Base-by-base conservation (phyloP, 2,329 filamentous ascomycete species). In the Colletotrichum sp. region DNA sequence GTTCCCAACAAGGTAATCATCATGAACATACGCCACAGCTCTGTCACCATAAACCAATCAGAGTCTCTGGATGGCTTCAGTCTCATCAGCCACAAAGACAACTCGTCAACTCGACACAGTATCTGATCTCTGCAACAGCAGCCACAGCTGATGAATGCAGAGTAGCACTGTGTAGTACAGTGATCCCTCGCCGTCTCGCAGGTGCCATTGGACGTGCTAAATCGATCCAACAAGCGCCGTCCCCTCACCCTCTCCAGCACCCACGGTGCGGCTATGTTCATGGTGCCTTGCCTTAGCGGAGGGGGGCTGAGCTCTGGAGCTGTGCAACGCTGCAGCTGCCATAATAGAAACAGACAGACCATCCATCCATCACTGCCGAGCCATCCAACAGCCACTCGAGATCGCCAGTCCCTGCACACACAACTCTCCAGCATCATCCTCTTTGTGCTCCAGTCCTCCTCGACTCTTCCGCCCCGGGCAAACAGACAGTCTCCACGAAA, bases 321-420 rank as follows among this genome's bases (percentile, higher is more conserved):
- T 75, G 55, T 48, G 62, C 68, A 67, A 22, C 68, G 30, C n/a
- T 60, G 36, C 60, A 32, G n/a, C 52, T 62, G 52, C 62, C 36
- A 57, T 63, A 75, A 68, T 75, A 75, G 73, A 68, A 75, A 72
- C 73, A 22, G 39, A 32, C 65, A 57, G 68, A 36, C 62, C 36
- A 67, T 55, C 44, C 67, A 52, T 57, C 67, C 55, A 32, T 16
- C 34, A n/a, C 13, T 13, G 22, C 36, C 63, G 22, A 48, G n/a
- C 24, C 24, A 26, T 44, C 34, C 18, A 24, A 26, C n/a, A 39
- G 30, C 32, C n/a, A 18, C 30, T 22, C 60, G 39, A 15, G n/a
- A 36, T 28, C 8, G 28, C 16, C 60, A n/a, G 30, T 12, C 39
- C 18, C 39, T 48, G 39, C 39, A 48, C 39, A 48, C 60, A 39